Percentiles rank a stretch among this genome's conserved stretches.
These are phyloP conservation scores for Kodamaea alishanica DNA, from an alignment of 1,139 yeast species.

Conservation along the genomic window DNA sequence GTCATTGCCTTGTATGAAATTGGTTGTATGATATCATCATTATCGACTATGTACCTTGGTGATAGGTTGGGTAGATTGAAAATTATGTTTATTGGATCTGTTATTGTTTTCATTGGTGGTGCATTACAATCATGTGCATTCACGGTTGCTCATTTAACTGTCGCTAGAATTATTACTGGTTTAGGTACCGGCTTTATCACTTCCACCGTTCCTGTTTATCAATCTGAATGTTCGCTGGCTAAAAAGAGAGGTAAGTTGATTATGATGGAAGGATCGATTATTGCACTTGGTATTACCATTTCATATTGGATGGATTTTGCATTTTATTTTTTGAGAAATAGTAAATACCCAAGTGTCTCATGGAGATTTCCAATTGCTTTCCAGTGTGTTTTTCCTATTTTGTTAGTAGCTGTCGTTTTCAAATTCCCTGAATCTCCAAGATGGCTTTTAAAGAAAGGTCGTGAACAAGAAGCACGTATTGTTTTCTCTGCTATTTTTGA, in stretches of 20 bases:
- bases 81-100: constrained; percentile 29
- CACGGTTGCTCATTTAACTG: constrained; percentile 31
- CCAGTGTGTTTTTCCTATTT: constrained; percentile 35
- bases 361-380: constrained; percentile 52
- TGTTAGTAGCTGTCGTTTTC: constrained; percentile 13
- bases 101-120: constrained; percentile 36
- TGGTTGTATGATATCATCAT: constrained; percentile 35
- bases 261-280: constrained; percentile 36
- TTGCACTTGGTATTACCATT: constrained; percentile 39
- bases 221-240: constrained; percentile 36
- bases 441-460: constrained; percentile 28
- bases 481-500: constrained; percentile 46
- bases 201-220: constrained; percentile 39
- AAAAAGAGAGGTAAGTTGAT: constrained; percentile 33
- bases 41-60: constrained; percentile 34
- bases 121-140: constrained; percentile 33
- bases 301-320: constrained; percentile 47
- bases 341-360: constrained; percentile 9
- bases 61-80: constrained; percentile 34
- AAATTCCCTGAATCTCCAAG: constrained; percentile 23
- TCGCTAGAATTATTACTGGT: constrained; percentile 44
- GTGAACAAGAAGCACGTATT: constrained; percentile 45
- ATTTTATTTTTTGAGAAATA: constrained; percentile 29
- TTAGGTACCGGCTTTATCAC: constrained; percentile 40
- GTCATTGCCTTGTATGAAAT: constrained; percentile 37